These are phyloP conservation scores for Metarhizium anisopliae DNA, from an alignment of 2,329 filamentous ascomycete genomes.

Conservation along the genomic window DNA sequence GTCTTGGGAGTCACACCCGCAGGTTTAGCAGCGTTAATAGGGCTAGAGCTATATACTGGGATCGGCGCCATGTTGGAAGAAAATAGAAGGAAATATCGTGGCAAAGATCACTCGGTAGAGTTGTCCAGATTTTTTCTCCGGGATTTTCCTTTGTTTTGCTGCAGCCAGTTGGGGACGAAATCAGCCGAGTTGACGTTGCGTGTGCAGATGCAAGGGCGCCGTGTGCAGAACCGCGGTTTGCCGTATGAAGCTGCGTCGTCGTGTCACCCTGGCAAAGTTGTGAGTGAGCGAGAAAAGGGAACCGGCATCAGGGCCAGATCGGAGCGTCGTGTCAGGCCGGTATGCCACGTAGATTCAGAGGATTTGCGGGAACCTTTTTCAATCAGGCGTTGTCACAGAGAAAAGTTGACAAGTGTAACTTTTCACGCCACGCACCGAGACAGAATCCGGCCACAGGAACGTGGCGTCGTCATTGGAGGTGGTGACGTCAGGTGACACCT, in stretches of 20 bases:
- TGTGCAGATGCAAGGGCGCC: neutral
- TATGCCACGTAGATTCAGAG: neutral
- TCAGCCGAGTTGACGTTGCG: neutral
- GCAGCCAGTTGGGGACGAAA: neutral
- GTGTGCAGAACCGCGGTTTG: neutral
- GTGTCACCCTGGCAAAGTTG: neutral
- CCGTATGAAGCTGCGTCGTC: neutral
- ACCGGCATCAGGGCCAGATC: neutral
- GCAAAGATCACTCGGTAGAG: neutral
- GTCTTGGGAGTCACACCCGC: slow-evolving; percentile 40
- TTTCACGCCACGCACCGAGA: neutral
- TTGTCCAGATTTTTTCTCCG: neutral
- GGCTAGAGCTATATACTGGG: slow-evolving; percentile 48
- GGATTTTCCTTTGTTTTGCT: neutral
- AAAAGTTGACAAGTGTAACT: neutral
- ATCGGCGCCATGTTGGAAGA: slow-evolving; percentile 48
- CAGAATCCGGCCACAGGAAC: neutral
- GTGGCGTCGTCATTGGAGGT: slow-evolving; percentile 1
- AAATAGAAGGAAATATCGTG: neutral
- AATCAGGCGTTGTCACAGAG: neutral
- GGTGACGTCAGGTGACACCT: slow-evolving; percentile 7
- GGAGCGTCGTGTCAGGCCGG: neutral
- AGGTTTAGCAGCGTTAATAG: slow-evolving; percentile 48
- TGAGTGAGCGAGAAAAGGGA: neutral
- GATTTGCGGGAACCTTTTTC: neutral